Percentiles rank a stretch among this genome's conserved stretches.
phyloP scores from a whole-genome alignment of 768 basidiomycete genomes.

The Lactifluus subvellereus region DNA sequence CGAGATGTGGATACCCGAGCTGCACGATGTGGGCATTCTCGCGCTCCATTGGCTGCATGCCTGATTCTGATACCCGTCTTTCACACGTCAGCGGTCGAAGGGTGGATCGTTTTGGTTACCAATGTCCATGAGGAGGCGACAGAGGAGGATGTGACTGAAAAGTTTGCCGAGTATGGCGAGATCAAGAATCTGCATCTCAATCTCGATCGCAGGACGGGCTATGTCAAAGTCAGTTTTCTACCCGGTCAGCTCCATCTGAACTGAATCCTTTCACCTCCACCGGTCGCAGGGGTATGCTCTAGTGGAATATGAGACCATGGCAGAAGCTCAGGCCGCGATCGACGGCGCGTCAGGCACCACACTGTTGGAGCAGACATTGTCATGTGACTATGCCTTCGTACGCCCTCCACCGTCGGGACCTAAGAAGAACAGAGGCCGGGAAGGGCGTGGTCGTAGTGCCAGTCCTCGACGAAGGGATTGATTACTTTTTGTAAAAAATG shows the following conservation, averaged over 20 bases:
- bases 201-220: conserved; percentile 93
- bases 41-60: conserved; percentile 11
- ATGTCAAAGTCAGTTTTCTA: conserved; percentile 75
- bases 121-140: conserved; percentile 98
- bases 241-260: neutral
- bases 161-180: conserved; percentile 94
- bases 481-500: conserved; percentile 16
- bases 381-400: conserved; percentile 91
- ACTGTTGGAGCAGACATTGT: conserved; percentile 78
- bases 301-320: conserved; percentile 94
- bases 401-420: conserved; percentile 78
- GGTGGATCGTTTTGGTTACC: conserved; percentile 97
- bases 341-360: conserved; percentile 80
- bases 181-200: conserved; percentile 98
- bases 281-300: conserved; percentile 83
- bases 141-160: conserved; percentile 94
- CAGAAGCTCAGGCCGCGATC: conserved; percentile 91
- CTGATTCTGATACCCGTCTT: conserved; percentile 5
- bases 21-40: conserved; percentile 65
- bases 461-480: conserved; percentile 57
- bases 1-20: conserved; percentile 67
- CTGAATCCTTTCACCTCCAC: neutral
- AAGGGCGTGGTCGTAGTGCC: conserved; percentile 64
- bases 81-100: conserved; percentile 75
- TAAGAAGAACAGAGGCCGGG: conserved; percentile 67